These are phyloP conservation scores for Udeniomyces megalosporus DNA, from an alignment of 768 basidiomycete genomes.

Conservation along the genomic window DNA sequence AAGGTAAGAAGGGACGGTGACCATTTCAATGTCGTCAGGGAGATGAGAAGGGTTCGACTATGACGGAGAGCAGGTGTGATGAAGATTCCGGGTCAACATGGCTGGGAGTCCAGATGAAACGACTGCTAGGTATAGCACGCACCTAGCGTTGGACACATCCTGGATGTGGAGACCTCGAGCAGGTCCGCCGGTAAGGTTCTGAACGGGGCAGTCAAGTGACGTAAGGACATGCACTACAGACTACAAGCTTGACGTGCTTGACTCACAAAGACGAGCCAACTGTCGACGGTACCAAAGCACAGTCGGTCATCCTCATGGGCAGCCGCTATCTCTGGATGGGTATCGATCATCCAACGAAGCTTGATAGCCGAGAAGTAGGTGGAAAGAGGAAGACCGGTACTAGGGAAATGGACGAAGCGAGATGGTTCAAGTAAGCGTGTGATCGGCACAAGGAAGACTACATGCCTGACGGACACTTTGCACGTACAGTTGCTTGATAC, in stretches of 20 bases:
- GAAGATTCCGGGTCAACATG: too few relatives aligned
- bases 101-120: too few relatives aligned
- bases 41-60: slow-evolving; percentile 82
- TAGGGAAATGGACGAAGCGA: slow-evolving; percentile 24
- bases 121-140: too few relatives aligned
- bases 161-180: slow-evolving; percentile 55
- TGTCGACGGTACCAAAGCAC: slow-evolving; percentile 87
- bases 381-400: slow-evolving; percentile 83
- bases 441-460: too few relatives aligned
- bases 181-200: slow-evolving; percentile 72
- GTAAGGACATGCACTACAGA: too few relatives aligned
- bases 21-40: slow-evolving; percentile 67
- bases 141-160: slow-evolving; percentile 73
- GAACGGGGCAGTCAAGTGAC: background rate
- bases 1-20: slow-evolving; percentile 66
- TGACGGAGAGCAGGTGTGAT: too few relatives aligned
- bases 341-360: slow-evolving; percentile 90
- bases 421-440: slow-evolving; percentile 8
- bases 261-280: slow-evolving; percentile 79
- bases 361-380: slow-evolving; percentile 98
- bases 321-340: slow-evolving; percentile 52
- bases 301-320: slow-evolving; percentile 71
- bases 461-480: too few relatives aligned
- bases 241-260: too few relatives aligned
- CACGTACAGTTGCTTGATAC: slow-evolving; percentile 23